Evolutionary conservation across 2,329 filamentous ascomycete genomes (phyloP), one percentile per base, ranked within the genome.

Genomic region (Aspergillus aculeatus): DNA sequence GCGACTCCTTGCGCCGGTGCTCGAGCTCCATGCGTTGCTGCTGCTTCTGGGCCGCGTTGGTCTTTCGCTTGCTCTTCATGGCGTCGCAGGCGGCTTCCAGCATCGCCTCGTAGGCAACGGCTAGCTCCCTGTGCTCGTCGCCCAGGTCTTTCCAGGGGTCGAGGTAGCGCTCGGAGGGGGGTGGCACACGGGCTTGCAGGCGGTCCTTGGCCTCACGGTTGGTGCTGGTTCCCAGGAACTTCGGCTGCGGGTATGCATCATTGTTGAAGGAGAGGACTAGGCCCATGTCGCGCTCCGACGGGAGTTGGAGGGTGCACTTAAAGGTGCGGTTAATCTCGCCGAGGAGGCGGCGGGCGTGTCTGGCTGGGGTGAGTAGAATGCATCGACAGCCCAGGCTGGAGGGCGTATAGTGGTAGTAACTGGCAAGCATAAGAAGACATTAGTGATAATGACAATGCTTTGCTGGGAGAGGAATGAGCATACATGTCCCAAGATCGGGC

Each of bases 401-500:
- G 0, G 84, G 83, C 51, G 84, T 78, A 69, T 86, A 81, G 38
- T 92, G 69, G 71, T 90, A 92, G 74, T 88, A 92, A 57, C 89
- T 91, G 54, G 7, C 31, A 26, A 9, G 11, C 23, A 53, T 21
- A 48, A 50, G 57, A 38, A 11, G 24, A 12, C 12, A 35, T 35
- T 5, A 35, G 19, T 19, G 14, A 2, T 26, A 29, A 19, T 2
- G 14, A 44, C 2, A 29, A 29, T 29, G 26, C 2, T 29, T 29
- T 29, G 26, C 6, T 5, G 35, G 54, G 32, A 19, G 50, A 2
- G 5, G 16, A 49, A 29, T 29, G 58, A 4, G 81, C 88, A 82
- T 80, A 95, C 90, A 96, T 78, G 63, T 94, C 87, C 92, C 92
- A 96, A 11, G 78, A 69, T 60, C 85, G 82, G 2, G 79, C 75